phyloP scores from a whole-genome alignment of 306 rosid species.

The Rosa rugosa region DNA sequence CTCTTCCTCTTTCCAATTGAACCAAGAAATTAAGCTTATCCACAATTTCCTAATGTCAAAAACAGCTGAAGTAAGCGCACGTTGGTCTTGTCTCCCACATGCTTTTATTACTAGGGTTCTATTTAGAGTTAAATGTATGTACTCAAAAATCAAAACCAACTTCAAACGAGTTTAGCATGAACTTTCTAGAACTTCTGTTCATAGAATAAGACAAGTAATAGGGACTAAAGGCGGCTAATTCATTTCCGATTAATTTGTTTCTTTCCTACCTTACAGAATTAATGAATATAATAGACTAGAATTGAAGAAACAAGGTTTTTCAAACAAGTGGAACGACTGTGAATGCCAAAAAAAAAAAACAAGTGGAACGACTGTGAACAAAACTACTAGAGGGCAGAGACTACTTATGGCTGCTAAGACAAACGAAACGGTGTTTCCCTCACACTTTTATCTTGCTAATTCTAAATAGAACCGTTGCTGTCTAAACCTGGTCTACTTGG shows the following conservation, averaged over 20 bases:
- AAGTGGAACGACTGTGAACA: neutral
- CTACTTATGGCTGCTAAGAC: neutral
- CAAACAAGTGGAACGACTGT: neutral
- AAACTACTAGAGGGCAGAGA: neutral
- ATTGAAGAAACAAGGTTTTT: neutral
- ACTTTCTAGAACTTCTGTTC: neutral
- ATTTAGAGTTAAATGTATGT: neutral
- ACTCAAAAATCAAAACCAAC: slow-evolving; percentile 5
- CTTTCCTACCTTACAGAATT: neutral
- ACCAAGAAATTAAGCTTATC: neutral
- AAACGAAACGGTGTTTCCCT: slow-evolving; percentile 2
- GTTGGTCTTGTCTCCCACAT: neutral
- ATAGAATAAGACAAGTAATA: neutral
- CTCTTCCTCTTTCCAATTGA: neutral
- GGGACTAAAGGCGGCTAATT: neutral
- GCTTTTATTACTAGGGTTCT: neutral
- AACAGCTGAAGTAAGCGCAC: neutral
- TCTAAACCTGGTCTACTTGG: neutral
- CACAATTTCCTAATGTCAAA: slow-evolving; percentile 13
- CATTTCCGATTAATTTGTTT: neutral
- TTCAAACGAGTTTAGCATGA: no score
- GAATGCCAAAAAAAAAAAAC: neutral
- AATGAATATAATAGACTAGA: neutral
- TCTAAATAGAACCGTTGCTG: neutral
- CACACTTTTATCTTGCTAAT: neutral